These are phyloP conservation scores for Trifolium pratense DNA, from an alignment of 306 rosid species.

Conservation along the genomic window DNA sequence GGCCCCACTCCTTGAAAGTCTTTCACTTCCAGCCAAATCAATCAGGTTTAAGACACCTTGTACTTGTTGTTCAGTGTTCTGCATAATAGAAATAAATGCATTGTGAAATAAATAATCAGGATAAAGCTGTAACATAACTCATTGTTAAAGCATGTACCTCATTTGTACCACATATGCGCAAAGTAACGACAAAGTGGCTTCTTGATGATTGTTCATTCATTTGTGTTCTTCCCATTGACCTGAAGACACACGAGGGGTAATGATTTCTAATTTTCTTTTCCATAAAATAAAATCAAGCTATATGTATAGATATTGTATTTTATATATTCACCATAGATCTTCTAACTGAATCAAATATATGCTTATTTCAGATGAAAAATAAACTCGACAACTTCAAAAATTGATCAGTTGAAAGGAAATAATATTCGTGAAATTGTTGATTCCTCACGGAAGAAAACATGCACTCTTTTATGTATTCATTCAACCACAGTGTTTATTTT, in stretches of 20 bases:
- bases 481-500: constrained; percentile 23
- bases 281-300: constrained; percentile 2
- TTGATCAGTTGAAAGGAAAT: constrained; percentile 10
- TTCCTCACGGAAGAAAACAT: constrained; percentile 5
- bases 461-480: constrained; percentile 10
- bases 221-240: constrained; percentile 95
- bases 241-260: constrained; percentile 41
- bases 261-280: constrained; percentile 8
- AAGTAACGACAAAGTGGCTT: constrained; percentile 91
- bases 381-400: constrained; percentile 1
- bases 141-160: constrained; percentile 56
- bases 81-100: constrained; percentile 25
- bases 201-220: constrained; percentile 98
- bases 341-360: not conserved
- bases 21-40: constrained; percentile 96
- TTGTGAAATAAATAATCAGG: constrained; percentile 27
- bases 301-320: not conserved
- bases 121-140: constrained; percentile 1
- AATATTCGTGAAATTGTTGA: constrained; percentile 19
- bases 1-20: constrained; percentile 91
- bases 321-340: not conserved
- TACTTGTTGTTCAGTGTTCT: constrained; percentile 95
- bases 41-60: constrained; percentile 92
- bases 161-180: constrained; percentile 86
- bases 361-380: too few relatives aligned